Percentiles rank a stretch among this genome's conserved stretches.
Conservation (phyloP, 176 grass and related monocot species). For the Typha latifolia region DNA sequence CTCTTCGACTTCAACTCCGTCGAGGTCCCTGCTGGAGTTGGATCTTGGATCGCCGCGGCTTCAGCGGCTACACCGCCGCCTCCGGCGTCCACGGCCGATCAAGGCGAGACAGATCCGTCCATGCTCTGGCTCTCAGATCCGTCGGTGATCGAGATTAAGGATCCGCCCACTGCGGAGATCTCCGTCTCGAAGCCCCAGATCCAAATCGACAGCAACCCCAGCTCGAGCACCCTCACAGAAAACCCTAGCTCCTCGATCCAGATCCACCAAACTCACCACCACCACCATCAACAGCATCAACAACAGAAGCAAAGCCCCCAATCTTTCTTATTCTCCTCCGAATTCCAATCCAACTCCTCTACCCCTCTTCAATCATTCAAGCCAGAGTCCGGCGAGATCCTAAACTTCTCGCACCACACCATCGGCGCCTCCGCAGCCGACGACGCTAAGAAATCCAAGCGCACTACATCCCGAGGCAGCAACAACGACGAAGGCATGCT, state of each 20-base stretch:
- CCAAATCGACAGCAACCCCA: conserved; percentile 60
- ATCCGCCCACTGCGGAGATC: conserved; percentile 45
- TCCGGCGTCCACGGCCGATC: conserved; percentile 10
- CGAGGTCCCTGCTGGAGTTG: neutral
- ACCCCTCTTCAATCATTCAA: conserved; percentile 44
- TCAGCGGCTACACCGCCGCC: conserved; percentile 2
- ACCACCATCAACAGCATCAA: conserved; percentile 20
- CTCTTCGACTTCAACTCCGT: conserved; percentile 57
- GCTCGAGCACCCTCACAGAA: conserved; percentile 67
- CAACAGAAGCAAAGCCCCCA: conserved; percentile 15
- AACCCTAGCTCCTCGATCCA: conserved; percentile 55
- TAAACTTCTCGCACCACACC: conserved; percentile 68
- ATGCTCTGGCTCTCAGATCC: conserved; percentile 74
- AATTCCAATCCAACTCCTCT: conserved; percentile 45
- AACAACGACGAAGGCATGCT: conserved; percentile 91
- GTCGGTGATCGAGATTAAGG: conserved; percentile 58
- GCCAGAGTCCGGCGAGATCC: conserved; percentile 72
- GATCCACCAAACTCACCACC: conserved; percentile 13
- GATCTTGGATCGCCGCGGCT: conserved; percentile 5
- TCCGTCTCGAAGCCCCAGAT: conserved; percentile 71
- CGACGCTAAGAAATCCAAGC: conserved; percentile 52
- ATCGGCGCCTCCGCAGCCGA: conserved; percentile 25
- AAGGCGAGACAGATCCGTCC: conserved; percentile 71
- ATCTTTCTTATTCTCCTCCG: conserved; percentile 63
- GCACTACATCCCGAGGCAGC: conserved; percentile 71